Evolutionary conservation across 2,329 filamentous ascomycete species (phyloP), one percentile per base, ranked within the genome.

Genomic region (Xylaria sp.): DNA sequence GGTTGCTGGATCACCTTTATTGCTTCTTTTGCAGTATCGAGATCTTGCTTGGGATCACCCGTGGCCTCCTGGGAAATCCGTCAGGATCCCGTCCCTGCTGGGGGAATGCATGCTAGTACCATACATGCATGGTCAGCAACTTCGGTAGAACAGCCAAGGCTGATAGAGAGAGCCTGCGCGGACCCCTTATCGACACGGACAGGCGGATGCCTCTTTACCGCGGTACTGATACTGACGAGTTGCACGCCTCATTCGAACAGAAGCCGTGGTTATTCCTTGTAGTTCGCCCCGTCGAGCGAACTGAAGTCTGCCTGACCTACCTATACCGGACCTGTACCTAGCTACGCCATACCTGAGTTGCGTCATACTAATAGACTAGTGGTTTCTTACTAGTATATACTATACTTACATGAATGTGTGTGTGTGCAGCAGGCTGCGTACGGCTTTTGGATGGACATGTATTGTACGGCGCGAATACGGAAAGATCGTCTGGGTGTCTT

Each of bases 401-500:
- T 40, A 33, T 40, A 40, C 15, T 5, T 40, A 40, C 15, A 13
- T 17, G 15, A 15, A 40, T 40, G 37, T 40, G 15, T n/a, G 51
- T 48, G 37, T 38, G 43, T 21, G 27, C 19, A 33, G 21, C 17
- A 44, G 27, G 7, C 58, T 51, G 11, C 17, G 29, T 54, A 52
- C 46, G 37, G 47, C 58, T 57, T 41, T 40, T n/a, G 40, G 25
- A 25, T 44, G 25, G 19, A 43, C 33, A 44, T 41, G 21, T 19
- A 47, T 27, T 23, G 44, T 53, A 53, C 52, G 55, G 58, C 61
- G 67, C 60, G 57, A 67, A 60, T 51, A 53, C 49, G 63, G 63
- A 54, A 51, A 69, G 56, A 59, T 63, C 56, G 55, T 29, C 61
- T 63, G 60, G 55, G 58, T 67, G 69, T 64, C 54, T 61, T 54